Conservation (phyloP, 1,284 basidiomycete genomes). For the Naganishia sp. region DNA sequence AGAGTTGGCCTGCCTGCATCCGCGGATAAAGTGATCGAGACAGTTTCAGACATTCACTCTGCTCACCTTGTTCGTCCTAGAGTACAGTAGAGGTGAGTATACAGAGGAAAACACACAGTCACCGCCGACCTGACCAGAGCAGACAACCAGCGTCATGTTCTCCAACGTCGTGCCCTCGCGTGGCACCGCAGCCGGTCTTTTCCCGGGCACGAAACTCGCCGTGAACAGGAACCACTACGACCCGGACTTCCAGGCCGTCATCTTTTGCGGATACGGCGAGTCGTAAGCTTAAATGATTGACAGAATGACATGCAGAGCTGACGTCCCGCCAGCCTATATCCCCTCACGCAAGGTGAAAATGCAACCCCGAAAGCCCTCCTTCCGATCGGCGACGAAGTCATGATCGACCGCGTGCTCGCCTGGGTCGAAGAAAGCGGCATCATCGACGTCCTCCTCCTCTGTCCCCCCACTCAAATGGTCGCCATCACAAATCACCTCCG, state of each 20-base stretch:
- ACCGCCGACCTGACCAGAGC: no score
- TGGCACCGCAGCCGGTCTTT: slow-evolving; percentile 4
- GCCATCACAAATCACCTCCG: slow-evolving; percentile 76
- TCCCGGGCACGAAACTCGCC: slow-evolving; percentile 2
- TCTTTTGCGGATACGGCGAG: slow-evolving; percentile 82
- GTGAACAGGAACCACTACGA: slow-evolving; percentile 18
- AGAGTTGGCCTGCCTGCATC: neutral
- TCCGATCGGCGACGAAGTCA: slow-evolving; percentile 80
- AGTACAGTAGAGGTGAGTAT: no score
- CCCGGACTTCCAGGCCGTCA: slow-evolving; percentile 76
- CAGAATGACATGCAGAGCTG: neutral
- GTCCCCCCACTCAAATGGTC: slow-evolving; percentile 63
- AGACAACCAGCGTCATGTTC: slow-evolving; percentile 15
- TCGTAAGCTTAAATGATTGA: slow-evolving; percentile 61
- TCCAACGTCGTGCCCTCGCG: neutral
- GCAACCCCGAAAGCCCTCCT: slow-evolving; percentile 70
- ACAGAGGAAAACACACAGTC: no score
- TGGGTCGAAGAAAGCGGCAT: slow-evolving; percentile 87
- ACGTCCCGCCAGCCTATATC: slow-evolving; percentile 44
- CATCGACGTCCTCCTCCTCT: slow-evolving; percentile 47
- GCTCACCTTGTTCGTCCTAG: no score
- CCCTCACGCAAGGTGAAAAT: slow-evolving; percentile 50
- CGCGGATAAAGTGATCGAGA: neutral
- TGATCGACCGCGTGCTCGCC: slow-evolving; percentile 78
- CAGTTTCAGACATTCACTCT: neutral